A percentile compares a stretch with the other conserved stretches of the same genome.
phyloP scores from a whole-genome alignment of 2,329 filamentous ascomycete genomes.

The Aspergillus thermomutatus region DNA sequence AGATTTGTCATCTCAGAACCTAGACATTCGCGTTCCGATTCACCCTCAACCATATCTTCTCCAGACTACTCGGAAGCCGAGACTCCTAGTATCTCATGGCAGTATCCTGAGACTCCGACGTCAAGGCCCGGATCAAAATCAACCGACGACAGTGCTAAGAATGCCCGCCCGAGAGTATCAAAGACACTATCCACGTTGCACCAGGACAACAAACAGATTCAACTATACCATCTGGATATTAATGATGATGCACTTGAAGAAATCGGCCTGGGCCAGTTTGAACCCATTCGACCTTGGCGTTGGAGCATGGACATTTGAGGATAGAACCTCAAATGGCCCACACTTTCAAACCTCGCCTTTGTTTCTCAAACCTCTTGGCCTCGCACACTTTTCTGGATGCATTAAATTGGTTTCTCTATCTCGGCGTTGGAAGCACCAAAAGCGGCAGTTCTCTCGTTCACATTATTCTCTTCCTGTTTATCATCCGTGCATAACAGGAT shows the following conservation, averaged over 20 bases:
- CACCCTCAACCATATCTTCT: slow-evolving; percentile 27
- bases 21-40: slow-evolving; percentile 30
- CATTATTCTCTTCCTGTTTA: neutral
- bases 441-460: slow-evolving; percentile 4
- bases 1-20: slow-evolving; percentile 19
- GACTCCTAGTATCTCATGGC: slow-evolving; percentile 26
- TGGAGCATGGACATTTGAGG: slow-evolving; percentile 45
- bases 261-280: slow-evolving; percentile 29
- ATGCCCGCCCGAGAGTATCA: slow-evolving; percentile 27
- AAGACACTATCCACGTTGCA: slow-evolving; percentile 32
- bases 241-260: slow-evolving; percentile 30
- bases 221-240: slow-evolving; percentile 36
- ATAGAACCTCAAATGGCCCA: neutral
- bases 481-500: slow-evolving; percentile 6
- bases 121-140: slow-evolving; percentile 38
- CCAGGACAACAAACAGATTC: slow-evolving; percentile 31
- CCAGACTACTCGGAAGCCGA: slow-evolving; percentile 24
- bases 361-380: slow-evolving; percentile 1
- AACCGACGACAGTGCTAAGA: slow-evolving; percentile 28
- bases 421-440: slow-evolving; percentile 12
- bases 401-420: slow-evolving; percentile 1
- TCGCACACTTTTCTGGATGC: neutral
- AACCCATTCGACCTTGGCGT: slow-evolving; percentile 37
- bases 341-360: neutral
- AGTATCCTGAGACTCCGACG: slow-evolving; percentile 33